Percentiles rank a stretch among this genome's conserved stretches.
Conservation (phyloP, 2,329 filamentous ascomycete species). For the Pochonia chlamydosporia region DNA sequence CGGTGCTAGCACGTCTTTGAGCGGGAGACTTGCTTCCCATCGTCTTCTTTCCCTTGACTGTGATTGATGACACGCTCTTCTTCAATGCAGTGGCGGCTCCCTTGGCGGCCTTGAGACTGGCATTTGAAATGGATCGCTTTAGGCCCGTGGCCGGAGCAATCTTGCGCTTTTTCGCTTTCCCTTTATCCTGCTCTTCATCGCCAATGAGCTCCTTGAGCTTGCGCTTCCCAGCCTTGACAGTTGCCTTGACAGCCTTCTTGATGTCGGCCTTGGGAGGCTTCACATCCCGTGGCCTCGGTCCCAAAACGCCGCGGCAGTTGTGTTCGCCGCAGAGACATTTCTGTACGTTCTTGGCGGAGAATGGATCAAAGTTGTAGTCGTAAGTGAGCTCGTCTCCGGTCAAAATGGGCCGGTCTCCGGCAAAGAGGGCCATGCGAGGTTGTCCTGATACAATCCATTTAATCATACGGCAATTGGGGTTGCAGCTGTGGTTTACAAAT, state of each 20-base stretch:
- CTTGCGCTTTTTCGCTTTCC: conserved; percentile 45
- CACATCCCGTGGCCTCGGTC: conserved; percentile 53
- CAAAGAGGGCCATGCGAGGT: conserved; percentile 94
- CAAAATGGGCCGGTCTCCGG: conserved; percentile 81
- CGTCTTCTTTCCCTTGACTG: conserved; percentile 22
- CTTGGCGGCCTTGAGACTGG: conserved; percentile 29
- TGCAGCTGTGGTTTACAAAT: conserved; percentile 97
- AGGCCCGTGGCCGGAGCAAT: conserved; percentile 25
- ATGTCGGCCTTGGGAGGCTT: conserved; percentile 42
- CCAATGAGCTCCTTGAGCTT: conserved; percentile 50
- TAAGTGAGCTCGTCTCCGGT: conserved; percentile 96
- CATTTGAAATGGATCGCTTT: conserved; percentile 28
- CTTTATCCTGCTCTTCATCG: conserved; percentile 29
- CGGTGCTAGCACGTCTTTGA: conserved; percentile 20
- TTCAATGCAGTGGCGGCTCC: conserved; percentile 30
- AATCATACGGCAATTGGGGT: conserved; percentile 95
- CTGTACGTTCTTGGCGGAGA: conserved; percentile 63
- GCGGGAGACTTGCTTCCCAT: conserved; percentile 7
- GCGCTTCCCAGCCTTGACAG: conserved; percentile 46
- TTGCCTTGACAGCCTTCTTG: conserved; percentile 32
- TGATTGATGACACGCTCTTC: conserved; percentile 28
- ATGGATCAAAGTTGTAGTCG: conserved; percentile 72
- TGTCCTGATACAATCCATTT: conserved; percentile 95
- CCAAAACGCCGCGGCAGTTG: conserved; percentile 60
- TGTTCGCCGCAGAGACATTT: conserved; percentile 57